These are phyloP conservation scores for Cantharellus cinnabarinus DNA, from an alignment of 768 basidiomycete genomes.

Conservation along the genomic window DNA sequence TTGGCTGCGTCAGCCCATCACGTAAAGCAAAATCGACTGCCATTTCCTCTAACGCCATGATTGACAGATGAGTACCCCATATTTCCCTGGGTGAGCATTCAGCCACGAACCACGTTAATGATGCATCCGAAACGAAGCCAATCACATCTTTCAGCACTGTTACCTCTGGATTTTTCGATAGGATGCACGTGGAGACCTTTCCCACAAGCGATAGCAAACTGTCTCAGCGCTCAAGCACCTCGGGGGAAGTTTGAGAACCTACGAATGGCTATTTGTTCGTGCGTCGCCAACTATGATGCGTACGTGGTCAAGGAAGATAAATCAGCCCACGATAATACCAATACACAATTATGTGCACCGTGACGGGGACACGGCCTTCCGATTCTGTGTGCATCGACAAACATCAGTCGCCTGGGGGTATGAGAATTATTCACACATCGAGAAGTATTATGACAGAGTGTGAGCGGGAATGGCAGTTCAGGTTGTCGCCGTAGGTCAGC, in stretches of 20 bases:
- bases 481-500: too few relatives aligned
- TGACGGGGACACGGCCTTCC: constrained; percentile 93
- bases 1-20: neutral
- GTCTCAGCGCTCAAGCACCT: constrained; percentile 49
- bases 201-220: constrained; percentile 73
- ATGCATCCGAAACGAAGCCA: constrained; percentile 85
- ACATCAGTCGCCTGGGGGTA: too few relatives aligned
- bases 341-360: constrained; percentile 33
- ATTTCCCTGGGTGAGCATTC: neutral
- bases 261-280: constrained; percentile 52
- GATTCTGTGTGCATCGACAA: too few relatives aligned
- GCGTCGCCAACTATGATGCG: neutral
- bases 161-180: too few relatives aligned
- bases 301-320: neutral
- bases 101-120: constrained; percentile 57
- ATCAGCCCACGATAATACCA: neutral
- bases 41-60: constrained; percentile 86
- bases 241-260: constrained; percentile 68
- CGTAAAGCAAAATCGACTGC: too few relatives aligned
- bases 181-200: constrained; percentile 30
- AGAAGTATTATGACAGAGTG: too few relatives aligned
- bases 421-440: too few relatives aligned
- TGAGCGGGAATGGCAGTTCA: too few relatives aligned
- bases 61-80: too few relatives aligned
- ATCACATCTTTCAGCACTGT: constrained; percentile 81